A percentile compares a stretch with the other conserved stretches of the same genome.
Conservation (phyloP, 1,284 basidiomycete genomes). For the Anthracocystis panici-leucophaei region DNA sequence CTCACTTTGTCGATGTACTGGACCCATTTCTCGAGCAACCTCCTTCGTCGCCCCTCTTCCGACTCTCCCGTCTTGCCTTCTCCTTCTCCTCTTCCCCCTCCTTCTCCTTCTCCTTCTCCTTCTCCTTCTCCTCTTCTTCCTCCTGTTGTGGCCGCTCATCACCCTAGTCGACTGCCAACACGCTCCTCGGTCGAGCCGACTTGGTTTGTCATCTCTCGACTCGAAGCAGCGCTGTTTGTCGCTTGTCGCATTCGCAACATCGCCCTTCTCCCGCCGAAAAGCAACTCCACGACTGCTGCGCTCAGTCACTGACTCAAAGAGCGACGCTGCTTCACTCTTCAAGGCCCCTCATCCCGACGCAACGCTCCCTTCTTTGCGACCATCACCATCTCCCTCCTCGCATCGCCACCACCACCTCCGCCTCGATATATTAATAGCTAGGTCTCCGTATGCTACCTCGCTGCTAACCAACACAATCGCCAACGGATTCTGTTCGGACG, state of each 20-base stretch:
- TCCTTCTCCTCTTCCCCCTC: background rate
- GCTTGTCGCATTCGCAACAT: too few relatives aligned
- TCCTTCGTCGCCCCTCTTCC: background rate
- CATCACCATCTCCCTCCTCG: background rate
- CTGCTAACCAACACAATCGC: conserved; percentile 1
- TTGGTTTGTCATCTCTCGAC: too few relatives aligned
- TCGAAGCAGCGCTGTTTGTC: too few relatives aligned
- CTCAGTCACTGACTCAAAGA: background rate
- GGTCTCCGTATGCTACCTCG: background rate
- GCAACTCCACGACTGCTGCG: too few relatives aligned
- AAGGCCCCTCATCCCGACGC: background rate
- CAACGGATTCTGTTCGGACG: background rate
- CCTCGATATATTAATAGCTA: background rate
- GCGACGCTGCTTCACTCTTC: background rate
- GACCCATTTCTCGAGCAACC: too few relatives aligned
- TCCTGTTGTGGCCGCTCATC: background rate
- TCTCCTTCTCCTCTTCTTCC: background rate
- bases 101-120: background rate
- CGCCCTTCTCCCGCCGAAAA: too few relatives aligned
- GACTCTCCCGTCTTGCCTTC: background rate
- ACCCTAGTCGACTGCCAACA: too few relatives aligned
- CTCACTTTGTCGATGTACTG: too few relatives aligned
- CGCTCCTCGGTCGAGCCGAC: too few relatives aligned
- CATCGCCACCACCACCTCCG: background rate
- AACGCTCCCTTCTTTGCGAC: background rate